Conservation (phyloP, 2,329 filamentous ascomycete species). For the Colletotrichum godetiae region DNA sequence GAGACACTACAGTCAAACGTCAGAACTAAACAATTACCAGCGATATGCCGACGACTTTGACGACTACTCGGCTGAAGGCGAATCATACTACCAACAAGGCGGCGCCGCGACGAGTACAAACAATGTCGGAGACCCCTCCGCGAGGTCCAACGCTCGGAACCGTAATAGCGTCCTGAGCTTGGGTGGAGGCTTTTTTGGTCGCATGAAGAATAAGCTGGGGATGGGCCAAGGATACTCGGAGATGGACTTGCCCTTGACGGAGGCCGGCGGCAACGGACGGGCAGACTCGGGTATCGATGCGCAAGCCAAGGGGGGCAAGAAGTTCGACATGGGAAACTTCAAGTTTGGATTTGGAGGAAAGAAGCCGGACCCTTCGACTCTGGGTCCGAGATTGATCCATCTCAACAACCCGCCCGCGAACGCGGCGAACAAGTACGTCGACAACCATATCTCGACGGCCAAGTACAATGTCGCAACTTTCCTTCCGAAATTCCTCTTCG, state of each 20-base stretch:
- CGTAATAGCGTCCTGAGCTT: slow-evolving; percentile 90
- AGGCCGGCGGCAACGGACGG: slow-evolving; percentile 66
- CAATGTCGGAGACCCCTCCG: slow-evolving; percentile 37
- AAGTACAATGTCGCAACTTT: slow-evolving; percentile 98
- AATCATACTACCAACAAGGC: slow-evolving; percentile 85
- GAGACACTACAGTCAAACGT: slow-evolving; percentile 77
- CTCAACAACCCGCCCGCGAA: slow-evolving; percentile 98
- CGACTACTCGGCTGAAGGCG: slow-evolving; percentile 81
- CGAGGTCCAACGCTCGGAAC: slow-evolving; percentile 70
- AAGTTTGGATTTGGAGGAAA: slow-evolving; percentile 90
- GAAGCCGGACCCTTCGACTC: slow-evolving; percentile 88
- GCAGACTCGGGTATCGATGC: slow-evolving; percentile 54
- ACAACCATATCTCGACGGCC: slow-evolving; percentile 97
- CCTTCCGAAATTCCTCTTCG: slow-evolving; percentile 94
- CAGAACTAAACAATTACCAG: slow-evolving; percentile 87
- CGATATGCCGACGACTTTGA: slow-evolving; percentile 91
- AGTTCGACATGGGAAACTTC: slow-evolving; percentile 80
- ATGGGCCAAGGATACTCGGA: slow-evolving; percentile 93
- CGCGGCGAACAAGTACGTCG: slow-evolving; percentile 86
- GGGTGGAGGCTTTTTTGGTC: slow-evolving; percentile 87
- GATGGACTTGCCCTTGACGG: slow-evolving; percentile 96
- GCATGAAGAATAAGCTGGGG: slow-evolving; percentile 89
- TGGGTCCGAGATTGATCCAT: slow-evolving; percentile 92
- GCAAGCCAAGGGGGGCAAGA: slow-evolving; percentile 60
- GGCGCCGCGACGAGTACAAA: slow-evolving; percentile 22